Percentiles rank a stretch among this genome's conserved stretches.
Conservation (phyloP, 441 rosid genomes). For the Populus tomentosa region DNA sequence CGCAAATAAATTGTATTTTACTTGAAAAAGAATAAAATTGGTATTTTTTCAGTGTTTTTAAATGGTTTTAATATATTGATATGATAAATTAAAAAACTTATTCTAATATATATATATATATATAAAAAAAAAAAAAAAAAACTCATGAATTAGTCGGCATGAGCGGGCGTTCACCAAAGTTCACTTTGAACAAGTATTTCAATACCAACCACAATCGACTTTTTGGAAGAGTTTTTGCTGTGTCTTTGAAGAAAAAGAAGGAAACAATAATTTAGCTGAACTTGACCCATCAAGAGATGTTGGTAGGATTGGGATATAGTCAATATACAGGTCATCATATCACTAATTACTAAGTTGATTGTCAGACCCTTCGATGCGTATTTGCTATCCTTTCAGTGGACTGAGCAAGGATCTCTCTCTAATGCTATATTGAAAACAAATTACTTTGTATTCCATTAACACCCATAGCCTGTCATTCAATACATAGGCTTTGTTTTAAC, state of each 20-base stretch:
- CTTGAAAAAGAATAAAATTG: too few species aligned
- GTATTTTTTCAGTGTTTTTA: too few species aligned
- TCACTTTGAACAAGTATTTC: not conserved
- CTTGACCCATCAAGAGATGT: not conserved
- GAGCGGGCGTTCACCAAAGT: not conserved
- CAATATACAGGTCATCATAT: not conserved
- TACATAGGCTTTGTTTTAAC: not conserved
- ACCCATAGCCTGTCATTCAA: not conserved
- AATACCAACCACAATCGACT: not conserved
- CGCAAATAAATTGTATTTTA: too few species aligned
- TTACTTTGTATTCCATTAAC: not conserved
- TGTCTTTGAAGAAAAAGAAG: not conserved
- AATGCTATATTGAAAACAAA: not conserved
- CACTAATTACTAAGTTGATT: conserved; percentile 16
- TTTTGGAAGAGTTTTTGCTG: not conserved
- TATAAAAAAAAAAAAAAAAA: too few species aligned
- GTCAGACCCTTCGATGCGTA: not conserved
- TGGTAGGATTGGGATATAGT: not conserved
- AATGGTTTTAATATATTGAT: accelerated
- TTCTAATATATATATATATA: too few species aligned
- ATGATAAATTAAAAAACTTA: too few species aligned
- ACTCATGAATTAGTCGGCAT: too few species aligned
- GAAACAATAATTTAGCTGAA: not conserved
- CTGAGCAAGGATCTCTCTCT: not conserved
- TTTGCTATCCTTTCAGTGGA: not conserved